Percentiles rank a stretch among this genome's conserved stretches.
Evolutionary conservation across 164 flowering plant species (phyloP).

Genomic region (Kingdonia uniflora): DNA sequence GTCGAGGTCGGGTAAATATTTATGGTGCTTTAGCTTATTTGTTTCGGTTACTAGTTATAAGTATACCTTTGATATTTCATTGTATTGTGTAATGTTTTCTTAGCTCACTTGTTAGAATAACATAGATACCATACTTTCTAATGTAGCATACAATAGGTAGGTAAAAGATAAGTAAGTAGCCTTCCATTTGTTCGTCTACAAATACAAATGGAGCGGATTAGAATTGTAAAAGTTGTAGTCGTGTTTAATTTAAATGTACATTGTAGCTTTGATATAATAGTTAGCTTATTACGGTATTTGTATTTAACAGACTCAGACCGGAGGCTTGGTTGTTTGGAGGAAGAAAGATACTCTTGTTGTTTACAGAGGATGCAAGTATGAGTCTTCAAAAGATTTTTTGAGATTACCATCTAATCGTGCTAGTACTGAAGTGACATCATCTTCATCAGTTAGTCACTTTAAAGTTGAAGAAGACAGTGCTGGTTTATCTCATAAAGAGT

Average conservation of each 20-base stretch:
- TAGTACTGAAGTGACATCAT: constrained; percentile 10
- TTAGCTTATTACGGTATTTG: constrained; percentile 3
- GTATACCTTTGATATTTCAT: no score
- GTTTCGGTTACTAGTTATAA: background rate
- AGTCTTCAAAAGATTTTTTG: constrained; percentile 9
- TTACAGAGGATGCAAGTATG: constrained; percentile 56
- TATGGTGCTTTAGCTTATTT: background rate
- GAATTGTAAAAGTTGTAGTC: no score
- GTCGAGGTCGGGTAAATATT: constrained; percentile 45
- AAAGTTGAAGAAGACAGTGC: constrained; percentile 11
- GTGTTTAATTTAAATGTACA: no score
- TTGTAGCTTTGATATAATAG: no score
- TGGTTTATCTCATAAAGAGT: constrained; percentile 1
- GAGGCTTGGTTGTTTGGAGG: constrained; percentile 83
- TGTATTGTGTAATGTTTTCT: no score
- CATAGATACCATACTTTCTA: no score
- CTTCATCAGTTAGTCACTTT: constrained; percentile 2
- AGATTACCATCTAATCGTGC: constrained; percentile 10
- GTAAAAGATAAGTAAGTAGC: no score
- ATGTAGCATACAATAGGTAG: no score
- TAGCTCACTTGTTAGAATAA: no score
- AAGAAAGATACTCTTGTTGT: constrained; percentile 60
- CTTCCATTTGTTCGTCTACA: no score
- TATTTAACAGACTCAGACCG: constrained; percentile 60
- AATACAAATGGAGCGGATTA: no score